Evolutionary conservation across 2,329 filamentous ascomycete species (phyloP).

Genomic region (Aspergillus thermomutatus): DNA sequence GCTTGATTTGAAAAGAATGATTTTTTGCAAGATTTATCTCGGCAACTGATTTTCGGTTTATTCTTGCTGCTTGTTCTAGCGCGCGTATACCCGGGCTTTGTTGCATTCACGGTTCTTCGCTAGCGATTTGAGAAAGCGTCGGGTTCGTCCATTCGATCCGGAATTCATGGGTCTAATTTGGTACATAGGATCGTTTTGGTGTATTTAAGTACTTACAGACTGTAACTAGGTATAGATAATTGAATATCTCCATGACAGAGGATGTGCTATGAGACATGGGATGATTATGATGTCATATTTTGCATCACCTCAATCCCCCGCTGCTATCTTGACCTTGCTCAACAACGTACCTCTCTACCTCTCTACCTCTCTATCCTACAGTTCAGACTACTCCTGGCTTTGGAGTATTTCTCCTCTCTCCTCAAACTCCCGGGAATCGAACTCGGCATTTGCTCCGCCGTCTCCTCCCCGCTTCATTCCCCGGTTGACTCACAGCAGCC

Average conservation of each 20-base stretch:
- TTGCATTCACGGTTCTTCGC: background rate
- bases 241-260: too few relatives aligned
- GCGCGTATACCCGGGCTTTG: conserved; percentile 1
- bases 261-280: too few relatives aligned
- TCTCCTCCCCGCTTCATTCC: background rate
- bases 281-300: background rate
- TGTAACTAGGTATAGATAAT: background rate
- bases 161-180: conserved; percentile 3
- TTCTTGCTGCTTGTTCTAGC: conserved; percentile 1
- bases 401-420: too few relatives aligned
- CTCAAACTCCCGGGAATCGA: too few relatives aligned
- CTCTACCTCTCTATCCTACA: background rate
- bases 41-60: conserved; percentile 5
- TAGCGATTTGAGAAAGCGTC: background rate
- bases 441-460: background rate
- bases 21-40: conserved; percentile 6
- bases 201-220: background rate
- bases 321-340: too few relatives aligned
- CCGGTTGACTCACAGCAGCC: too few relatives aligned
- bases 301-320: too few relatives aligned
- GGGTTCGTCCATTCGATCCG: background rate
- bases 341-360: background rate
- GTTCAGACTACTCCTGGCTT: too few relatives aligned
- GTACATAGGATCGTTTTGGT: conserved; percentile 4
- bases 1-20: background rate